Evolutionary conservation across 768 basidiomycete genomes (phyloP).

Genomic region (Rhodocollybia butyracea): DNA sequence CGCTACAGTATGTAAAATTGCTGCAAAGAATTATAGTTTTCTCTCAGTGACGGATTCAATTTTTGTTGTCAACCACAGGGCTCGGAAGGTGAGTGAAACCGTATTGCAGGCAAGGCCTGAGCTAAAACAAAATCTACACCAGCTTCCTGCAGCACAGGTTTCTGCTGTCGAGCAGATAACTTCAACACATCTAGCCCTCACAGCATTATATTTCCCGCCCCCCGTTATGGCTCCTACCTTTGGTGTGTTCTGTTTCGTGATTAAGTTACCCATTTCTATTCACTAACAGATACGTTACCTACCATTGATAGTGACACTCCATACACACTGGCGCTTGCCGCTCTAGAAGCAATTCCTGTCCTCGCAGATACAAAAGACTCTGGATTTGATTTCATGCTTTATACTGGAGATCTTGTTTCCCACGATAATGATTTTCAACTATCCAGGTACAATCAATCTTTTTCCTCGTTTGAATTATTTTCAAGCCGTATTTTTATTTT

Average conservation of each 20-base stretch:
- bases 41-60: too few species aligned
- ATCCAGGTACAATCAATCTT: conserved; percentile 44
- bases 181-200: too few species aligned
- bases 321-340: conserved; percentile 54
- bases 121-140: conserved; percentile 66
- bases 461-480: not conserved
- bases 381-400: conserved; percentile 65
- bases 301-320: conserved; percentile 76
- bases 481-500: too few species aligned
- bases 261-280: too few species aligned
- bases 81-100: not conserved
- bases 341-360: conserved; percentile 63
- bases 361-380: conserved; percentile 57
- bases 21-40: too few species aligned
- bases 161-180: conserved; percentile 61
- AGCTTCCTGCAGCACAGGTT: conserved; percentile 64
- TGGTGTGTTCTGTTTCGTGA: too few species aligned
- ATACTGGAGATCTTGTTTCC: conserved; percentile 72
- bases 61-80: too few species aligned
- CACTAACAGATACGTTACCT: too few species aligned
- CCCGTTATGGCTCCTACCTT: conserved; percentile 61
- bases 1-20: too few species aligned
- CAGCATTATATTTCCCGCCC: conserved; percentile 52
- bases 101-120: too few species aligned
- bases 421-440: conserved; percentile 68